A percentile compares a stretch with the other conserved stretches of the same genome.
Conservation (phyloP, 805 yeast genomes). For the Myxozyma kluyveri region DNA sequence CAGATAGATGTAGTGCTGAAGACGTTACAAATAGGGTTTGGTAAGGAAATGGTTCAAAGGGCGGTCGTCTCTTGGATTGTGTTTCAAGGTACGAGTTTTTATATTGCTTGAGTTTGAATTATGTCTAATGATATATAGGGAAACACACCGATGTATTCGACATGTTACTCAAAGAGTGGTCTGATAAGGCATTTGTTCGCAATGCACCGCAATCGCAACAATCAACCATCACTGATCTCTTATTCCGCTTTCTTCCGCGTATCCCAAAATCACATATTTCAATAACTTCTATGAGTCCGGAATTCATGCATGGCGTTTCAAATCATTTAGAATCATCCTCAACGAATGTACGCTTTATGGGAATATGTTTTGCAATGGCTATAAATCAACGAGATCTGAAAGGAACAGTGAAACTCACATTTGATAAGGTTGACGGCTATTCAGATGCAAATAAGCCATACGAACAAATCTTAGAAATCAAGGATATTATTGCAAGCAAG, state of each 20-base stretch:
- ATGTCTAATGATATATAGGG: neutral
- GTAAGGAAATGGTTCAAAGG: neutral
- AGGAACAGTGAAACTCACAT: conserved; percentile 32
- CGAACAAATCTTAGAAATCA: conserved; percentile 20
- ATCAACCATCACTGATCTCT: conserved; percentile 8
- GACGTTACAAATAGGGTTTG: neutral
- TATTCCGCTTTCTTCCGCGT: conserved; percentile 16
- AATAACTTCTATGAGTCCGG: conserved; percentile 35
- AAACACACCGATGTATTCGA: neutral
- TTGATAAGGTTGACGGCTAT: conserved; percentile 32
- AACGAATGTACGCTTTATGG: conserved; percentile 48
- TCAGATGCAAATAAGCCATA: conserved; percentile 27
- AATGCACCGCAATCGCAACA: neutral
- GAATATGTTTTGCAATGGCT: conserved; percentile 56
- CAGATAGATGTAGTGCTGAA: neutral
- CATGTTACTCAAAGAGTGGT: neutral
- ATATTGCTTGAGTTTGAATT: neutral
- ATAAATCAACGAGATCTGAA: conserved; percentile 27
- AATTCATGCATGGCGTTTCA: conserved; percentile 53
- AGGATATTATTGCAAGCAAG: conserved; percentile 7
- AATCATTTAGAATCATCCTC: conserved; percentile 53
- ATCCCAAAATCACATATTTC: conserved; percentile 2
- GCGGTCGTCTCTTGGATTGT: neutral
- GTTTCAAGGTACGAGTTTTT: neutral
- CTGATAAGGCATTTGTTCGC: neutral